These are phyloP conservation scores for Pythium apleroticum DNA, from an alignment of 352 stramenopile species.

Conservation along the genomic window DNA sequence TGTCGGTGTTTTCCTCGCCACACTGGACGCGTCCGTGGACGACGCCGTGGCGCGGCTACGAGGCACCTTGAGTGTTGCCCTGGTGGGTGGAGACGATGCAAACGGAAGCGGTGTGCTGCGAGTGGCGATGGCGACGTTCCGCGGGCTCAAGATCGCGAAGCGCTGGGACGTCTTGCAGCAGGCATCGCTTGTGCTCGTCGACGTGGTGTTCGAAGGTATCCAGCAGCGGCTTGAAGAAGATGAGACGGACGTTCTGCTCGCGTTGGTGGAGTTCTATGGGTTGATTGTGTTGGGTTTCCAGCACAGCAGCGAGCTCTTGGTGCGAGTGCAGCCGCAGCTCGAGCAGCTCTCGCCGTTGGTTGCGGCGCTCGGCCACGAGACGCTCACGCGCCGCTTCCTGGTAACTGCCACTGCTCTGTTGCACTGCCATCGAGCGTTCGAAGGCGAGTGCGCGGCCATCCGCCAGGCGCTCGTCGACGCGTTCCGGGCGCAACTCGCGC, in stretches of 20 bases:
- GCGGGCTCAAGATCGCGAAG: constrained; percentile 72
- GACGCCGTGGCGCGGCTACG: constrained; percentile 43
- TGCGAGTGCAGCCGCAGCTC: constrained; percentile 44
- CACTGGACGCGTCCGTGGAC: constrained; percentile 35
- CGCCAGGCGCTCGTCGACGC: constrained; percentile 36
- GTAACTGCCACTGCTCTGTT: constrained; percentile 48
- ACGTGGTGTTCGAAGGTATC: constrained; percentile 35
- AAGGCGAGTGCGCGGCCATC: constrained; percentile 49
- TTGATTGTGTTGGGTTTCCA: constrained; percentile 77
- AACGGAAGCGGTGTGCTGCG: constrained; percentile 40
- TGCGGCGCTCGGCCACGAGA: constrained; percentile 29
- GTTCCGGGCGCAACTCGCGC: constrained; percentile 36
- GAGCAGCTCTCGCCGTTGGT: constrained; percentile 43
- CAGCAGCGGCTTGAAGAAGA: constrained; percentile 33
- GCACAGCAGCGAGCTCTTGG: constrained; percentile 64
- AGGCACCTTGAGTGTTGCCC: constrained; percentile 27
- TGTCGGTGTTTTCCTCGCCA: constrained; percentile 66
- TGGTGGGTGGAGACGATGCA: neutral
- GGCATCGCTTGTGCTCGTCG: constrained; percentile 40
- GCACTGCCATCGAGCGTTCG: constrained; percentile 70
- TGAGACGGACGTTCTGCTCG: constrained; percentile 19
- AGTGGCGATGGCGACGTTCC: constrained; percentile 56
- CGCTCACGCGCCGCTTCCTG: constrained; percentile 29
- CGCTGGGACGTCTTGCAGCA: constrained; percentile 59
- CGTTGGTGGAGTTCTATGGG: constrained; percentile 47